These are phyloP conservation scores for Kwoniella newhampshirensis DNA, from an alignment of 768 basidiomycete species.

Conservation along the genomic window DNA sequence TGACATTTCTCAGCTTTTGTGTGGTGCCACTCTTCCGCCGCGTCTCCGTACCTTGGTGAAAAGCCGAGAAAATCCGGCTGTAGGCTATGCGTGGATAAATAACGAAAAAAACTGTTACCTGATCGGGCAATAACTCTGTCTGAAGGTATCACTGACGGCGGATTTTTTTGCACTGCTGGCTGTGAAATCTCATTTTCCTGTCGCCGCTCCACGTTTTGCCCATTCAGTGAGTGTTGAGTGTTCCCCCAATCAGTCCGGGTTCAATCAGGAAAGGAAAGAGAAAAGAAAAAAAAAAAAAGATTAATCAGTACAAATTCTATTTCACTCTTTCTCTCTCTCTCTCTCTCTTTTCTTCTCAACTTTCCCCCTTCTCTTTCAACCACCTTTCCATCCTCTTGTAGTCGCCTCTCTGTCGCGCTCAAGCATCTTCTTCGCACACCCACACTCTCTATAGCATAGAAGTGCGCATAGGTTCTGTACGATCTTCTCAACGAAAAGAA, in stretches of 20 bases:
- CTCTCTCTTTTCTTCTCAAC: constrained; percentile 10
- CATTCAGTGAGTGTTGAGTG: no score
- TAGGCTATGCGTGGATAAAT: background rate
- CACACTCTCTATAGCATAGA: background rate
- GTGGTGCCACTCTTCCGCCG: no score
- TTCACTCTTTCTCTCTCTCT: background rate
- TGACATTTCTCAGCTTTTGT: no score
- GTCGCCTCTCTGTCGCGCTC: constrained; percentile 3
- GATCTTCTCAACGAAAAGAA: background rate
- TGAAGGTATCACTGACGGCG: no score
- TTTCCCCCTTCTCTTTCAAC: constrained; percentile 2
- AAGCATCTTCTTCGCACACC: constrained; percentile 1
- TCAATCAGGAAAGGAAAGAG: no score
- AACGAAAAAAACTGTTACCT: background rate
- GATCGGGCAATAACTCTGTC: no score
- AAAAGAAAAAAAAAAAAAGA: no score
- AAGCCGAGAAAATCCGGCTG: constrained; percentile 4
- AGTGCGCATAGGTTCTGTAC: background rate
- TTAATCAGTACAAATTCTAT: background rate
- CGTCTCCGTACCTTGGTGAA: background rate
- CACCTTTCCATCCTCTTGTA: constrained; percentile 2
- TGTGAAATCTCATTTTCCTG: background rate
- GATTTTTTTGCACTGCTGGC: constrained; percentile 4
- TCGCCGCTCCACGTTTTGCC: constrained; percentile 2
- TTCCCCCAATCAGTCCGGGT: no score